Evolutionary conservation across 169 alveolate species (phyloP).

Genomic region (Perkinsus olseni): DNA sequence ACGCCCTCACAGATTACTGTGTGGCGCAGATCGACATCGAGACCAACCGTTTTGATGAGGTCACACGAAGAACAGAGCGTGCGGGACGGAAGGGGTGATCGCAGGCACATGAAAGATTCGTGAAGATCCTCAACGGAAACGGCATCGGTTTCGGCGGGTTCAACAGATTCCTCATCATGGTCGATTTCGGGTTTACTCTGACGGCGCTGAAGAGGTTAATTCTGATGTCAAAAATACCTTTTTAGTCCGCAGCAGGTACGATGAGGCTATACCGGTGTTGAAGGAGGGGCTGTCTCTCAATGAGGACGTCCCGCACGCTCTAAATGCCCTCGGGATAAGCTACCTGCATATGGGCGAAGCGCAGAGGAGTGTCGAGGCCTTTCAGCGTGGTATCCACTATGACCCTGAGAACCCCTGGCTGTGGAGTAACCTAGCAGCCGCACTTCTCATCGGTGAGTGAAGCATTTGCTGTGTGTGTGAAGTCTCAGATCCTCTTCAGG

Average conservation of each 20-base stretch:
- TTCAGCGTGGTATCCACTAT: neutral
- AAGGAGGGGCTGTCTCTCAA: neutral
- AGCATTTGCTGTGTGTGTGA: neutral
- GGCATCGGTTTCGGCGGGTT: constrained; percentile 1
- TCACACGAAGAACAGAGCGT: neutral
- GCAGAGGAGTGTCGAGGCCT: neutral
- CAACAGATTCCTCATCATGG: neutral
- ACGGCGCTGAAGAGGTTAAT: neutral
- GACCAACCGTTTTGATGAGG: neutral
- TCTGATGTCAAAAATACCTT: too few relatives aligned
- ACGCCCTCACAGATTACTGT: constrained; percentile 6
- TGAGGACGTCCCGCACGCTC: neutral
- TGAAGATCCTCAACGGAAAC: neutral
- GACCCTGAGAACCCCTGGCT: neutral
- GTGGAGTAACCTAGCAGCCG: constrained; percentile 1
- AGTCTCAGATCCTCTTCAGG: neutral
- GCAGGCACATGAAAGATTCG: neutral
- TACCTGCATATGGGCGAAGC: neutral
- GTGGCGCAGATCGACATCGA: neutral
- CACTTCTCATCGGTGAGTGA: neutral
- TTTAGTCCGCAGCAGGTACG: constrained; percentile 9
- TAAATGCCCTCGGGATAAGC: neutral
- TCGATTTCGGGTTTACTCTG: neutral
- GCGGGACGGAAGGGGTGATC: neutral
- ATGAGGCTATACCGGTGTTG: neutral